Percentiles rank a stretch among this genome's conserved stretches.
These are phyloP conservation scores for Antitrichia curtipendula DNA, from an alignment of 225 moss, liverwort and hornwort species.

Conservation along the genomic window DNA sequence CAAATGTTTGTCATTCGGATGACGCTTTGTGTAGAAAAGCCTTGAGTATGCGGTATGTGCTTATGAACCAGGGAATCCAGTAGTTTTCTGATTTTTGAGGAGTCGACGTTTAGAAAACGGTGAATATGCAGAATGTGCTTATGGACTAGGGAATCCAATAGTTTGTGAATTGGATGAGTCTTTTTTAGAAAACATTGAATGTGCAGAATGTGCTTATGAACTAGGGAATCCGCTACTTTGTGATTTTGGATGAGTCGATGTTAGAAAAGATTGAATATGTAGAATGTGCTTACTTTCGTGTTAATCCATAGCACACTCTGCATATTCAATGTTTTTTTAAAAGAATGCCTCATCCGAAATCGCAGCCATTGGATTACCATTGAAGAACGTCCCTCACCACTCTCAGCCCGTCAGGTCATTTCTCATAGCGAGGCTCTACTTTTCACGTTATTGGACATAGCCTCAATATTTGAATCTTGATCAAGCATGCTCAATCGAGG, in stretches of 20 bases:
- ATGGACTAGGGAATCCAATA: no score
- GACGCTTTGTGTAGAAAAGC: neutral
- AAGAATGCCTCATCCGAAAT: neutral
- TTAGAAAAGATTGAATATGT: neutral
- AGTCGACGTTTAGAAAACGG: neutral
- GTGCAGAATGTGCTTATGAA: neutral
- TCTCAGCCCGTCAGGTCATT: neutral
- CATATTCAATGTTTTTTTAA: neutral
- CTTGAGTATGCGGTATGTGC: neutral
- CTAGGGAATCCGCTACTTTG: no score
- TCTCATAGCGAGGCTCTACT: neutral
- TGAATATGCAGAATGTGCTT: neutral
- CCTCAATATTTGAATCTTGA: neutral
- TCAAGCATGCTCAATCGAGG: neutral
- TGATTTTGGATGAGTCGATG: neutral
- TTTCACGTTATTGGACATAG: neutral
- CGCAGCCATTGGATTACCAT: neutral
- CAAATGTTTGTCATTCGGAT: neutral
- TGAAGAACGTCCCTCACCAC: neutral
- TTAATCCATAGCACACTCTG: neutral
- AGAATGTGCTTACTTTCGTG: neutral
- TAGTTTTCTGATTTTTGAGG: no score
- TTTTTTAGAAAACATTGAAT: neutral
- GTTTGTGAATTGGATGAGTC: no score
- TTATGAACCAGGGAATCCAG: neutral